Evolutionary conservation across 2,329 filamentous ascomycete genomes (phyloP), one percentile per base, ranked within the genome.

Genomic region (Hansfordia pulvinata): DNA sequence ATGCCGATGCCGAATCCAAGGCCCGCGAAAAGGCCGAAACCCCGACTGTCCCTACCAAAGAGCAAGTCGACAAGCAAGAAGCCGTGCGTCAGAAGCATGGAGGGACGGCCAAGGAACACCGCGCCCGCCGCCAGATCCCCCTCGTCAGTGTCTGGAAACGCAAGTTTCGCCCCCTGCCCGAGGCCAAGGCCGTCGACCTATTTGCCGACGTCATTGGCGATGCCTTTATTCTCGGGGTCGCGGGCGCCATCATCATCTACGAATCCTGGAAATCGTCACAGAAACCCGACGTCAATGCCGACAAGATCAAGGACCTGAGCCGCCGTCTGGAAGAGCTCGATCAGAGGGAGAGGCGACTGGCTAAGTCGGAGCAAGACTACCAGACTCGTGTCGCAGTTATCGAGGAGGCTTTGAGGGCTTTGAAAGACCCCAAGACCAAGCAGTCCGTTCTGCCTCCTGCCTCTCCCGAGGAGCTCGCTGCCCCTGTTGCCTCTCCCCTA

Each of bases 181-280:
- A 77, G 42, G 58, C 49, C 10, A 77, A 76, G 48, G 72, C 72
- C 7, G 72, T 77, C 8, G 71, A 76, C 39, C 50, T 77, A 6
- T 77, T 77, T 38, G 73, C 72, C 21, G 72, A 77, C 40, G 71
- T 77, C 10, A 53, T 71, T 26, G 72, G 72, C 20, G 72, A 77
- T 36, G 52, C 56, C 10, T 77, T 77, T 41, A 76, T 77, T 32
- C 56, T 77, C 12, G 42, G 59, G 5, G 69, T 77, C 15, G 72
- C 69, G 6, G 53, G 57, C 10, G 59, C 48, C 12, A 44, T 77
- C 26, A 62, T 77, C 30, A 49, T 75, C 19, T 77, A 69, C 45
- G 72, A 77, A 49, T 74, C 68, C 35, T 65, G 68, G 46, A 64
- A 60, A 37, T 53, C 64, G 6, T 58, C 61, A n/a, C 53, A 60